Percentiles rank a stretch among this genome's conserved stretches.
phyloP scores from a whole-genome alignment of 192 early-diverging fungal species.

The Thoreauomyces humboldtii region DNA sequence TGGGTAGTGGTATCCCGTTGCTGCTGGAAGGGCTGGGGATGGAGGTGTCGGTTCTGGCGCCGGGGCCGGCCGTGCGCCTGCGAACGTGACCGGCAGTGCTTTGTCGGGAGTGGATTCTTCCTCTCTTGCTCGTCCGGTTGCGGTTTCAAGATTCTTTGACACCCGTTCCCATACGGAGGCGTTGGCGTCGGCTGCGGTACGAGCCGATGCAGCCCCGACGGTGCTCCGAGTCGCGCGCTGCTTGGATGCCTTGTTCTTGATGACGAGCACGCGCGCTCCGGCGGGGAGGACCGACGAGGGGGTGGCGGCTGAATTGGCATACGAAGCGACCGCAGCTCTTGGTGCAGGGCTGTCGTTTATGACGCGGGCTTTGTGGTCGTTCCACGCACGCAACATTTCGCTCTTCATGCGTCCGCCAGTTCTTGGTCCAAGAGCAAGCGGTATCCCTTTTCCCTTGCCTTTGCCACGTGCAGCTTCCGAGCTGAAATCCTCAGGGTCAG shows the following conservation, averaged over 20 bases:
- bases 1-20: background rate
- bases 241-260: slow-evolving; percentile 62
- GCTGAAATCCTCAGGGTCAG: slow-evolving; percentile 24
- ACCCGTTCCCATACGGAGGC: slow-evolving; percentile 31
- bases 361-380: slow-evolving; percentile 62
- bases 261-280: slow-evolving; percentile 64
- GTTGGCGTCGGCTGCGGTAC: slow-evolving; percentile 13
- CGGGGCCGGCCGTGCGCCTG: background rate
- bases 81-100: slow-evolving; percentile 16
- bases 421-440: slow-evolving; percentile 48
- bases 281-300: slow-evolving; percentile 33
- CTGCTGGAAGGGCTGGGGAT: slow-evolving; percentile 4
- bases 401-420: slow-evolving; percentile 51
- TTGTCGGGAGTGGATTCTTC: slow-evolving; percentile 17
- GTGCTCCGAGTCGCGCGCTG: slow-evolving; percentile 26
- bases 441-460: slow-evolving; percentile 29
- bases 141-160: background rate
- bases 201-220: background rate
- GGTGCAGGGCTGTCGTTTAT: slow-evolving; percentile 18
- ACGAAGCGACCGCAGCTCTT: background rate
- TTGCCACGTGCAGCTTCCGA: background rate
- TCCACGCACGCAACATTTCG: slow-evolving; percentile 65
- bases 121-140: background rate
- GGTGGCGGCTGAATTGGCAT: slow-evolving; percentile 14
- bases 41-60: background rate